These are phyloP conservation scores for Kwoniella mangroviensis DNA, from an alignment of 768 basidiomycete species.

Conservation along the genomic window DNA sequence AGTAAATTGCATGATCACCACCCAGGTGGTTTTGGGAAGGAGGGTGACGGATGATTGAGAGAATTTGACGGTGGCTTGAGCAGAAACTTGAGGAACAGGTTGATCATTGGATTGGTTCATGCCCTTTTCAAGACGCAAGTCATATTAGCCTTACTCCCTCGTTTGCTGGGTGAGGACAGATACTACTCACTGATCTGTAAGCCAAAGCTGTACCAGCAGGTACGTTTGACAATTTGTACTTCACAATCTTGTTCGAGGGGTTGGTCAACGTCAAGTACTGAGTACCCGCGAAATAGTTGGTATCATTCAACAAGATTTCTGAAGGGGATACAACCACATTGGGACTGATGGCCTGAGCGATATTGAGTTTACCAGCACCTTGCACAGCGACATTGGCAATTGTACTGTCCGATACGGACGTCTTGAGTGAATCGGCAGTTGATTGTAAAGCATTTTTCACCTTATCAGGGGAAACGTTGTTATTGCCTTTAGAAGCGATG, in stretches of 20 bases:
- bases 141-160: constrained; percentile 7
- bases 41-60: constrained; percentile 62
- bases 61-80: constrained; percentile 63
- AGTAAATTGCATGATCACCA: constrained; percentile 61
- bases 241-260: constrained; percentile 60
- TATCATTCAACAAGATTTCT: constrained; percentile 70
- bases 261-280: constrained; percentile 61
- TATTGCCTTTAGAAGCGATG: constrained; percentile 45
- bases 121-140: constrained; percentile 17
- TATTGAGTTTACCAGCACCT: constrained; percentile 61
- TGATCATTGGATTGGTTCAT: constrained; percentile 54
- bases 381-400: constrained; percentile 49
- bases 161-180: not conserved
- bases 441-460: constrained; percentile 46
- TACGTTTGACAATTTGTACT: constrained; percentile 47
- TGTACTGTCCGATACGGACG: constrained; percentile 35
- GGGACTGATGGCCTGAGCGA: constrained; percentile 65
- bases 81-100: constrained; percentile 61
- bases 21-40: constrained; percentile 39
- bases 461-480: constrained; percentile 31
- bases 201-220: constrained; percentile 54
- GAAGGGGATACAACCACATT: constrained; percentile 65
- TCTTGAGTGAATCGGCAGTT: constrained; percentile 38
- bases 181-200: constrained; percentile 31
- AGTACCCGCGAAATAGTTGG: constrained; percentile 62